These are phyloP conservation scores for Leptographium lundbergii DNA, from an alignment of 2,329 filamentous ascomycete genomes.

Conservation along the genomic window DNA sequence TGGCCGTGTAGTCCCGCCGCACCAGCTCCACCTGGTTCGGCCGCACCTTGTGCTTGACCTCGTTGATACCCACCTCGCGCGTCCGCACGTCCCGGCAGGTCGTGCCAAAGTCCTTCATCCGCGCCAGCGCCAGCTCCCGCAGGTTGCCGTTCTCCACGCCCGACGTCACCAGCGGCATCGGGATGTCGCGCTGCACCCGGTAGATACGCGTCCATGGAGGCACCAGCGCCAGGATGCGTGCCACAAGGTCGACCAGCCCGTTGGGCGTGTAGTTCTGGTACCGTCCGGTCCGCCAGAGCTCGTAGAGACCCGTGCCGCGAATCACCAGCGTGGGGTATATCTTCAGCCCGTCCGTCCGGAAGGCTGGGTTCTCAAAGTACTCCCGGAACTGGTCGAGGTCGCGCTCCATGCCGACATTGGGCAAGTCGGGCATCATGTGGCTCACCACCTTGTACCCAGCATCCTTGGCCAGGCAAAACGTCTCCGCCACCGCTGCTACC, in stretches of 20 bases:
- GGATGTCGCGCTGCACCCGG: slow-evolving; percentile 94
- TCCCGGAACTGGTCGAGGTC: slow-evolving; percentile 95
- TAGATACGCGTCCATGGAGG: slow-evolving; percentile 98
- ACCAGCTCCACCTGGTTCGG: slow-evolving; percentile 94
- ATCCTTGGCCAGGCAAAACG: slow-evolving; percentile 94
- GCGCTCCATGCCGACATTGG: slow-evolving; percentile 96
- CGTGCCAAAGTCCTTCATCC: slow-evolving; percentile 98
- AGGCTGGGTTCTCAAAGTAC: slow-evolving; percentile 93
- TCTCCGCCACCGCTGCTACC: slow-evolving; percentile 88
- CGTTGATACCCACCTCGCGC: slow-evolving; percentile 93
- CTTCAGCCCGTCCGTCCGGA: slow-evolving; percentile 92
- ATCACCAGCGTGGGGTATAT: slow-evolving; percentile 98
- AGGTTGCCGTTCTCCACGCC: slow-evolving; percentile 97
- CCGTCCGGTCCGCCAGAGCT: slow-evolving; percentile 89
- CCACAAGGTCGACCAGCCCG: slow-evolving; percentile 87
- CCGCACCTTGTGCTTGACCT: slow-evolving; percentile 97
- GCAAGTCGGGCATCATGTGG: slow-evolving; percentile 99
- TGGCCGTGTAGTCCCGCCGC: slow-evolving; percentile 84
- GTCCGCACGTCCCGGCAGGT: slow-evolving; percentile 94
- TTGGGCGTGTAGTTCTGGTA: slow-evolving; percentile 99
- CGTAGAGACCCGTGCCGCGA: slow-evolving; percentile 88
- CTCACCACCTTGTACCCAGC: slow-evolving; percentile 98
- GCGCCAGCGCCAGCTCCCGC: slow-evolving; percentile 80
- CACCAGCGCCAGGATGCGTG: slow-evolving; percentile 86
- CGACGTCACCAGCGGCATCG: slow-evolving; percentile 98